Evolutionary conservation across 2,329 filamentous ascomycete genomes (phyloP).

Genomic region (Diaporthe sp.): DNA sequence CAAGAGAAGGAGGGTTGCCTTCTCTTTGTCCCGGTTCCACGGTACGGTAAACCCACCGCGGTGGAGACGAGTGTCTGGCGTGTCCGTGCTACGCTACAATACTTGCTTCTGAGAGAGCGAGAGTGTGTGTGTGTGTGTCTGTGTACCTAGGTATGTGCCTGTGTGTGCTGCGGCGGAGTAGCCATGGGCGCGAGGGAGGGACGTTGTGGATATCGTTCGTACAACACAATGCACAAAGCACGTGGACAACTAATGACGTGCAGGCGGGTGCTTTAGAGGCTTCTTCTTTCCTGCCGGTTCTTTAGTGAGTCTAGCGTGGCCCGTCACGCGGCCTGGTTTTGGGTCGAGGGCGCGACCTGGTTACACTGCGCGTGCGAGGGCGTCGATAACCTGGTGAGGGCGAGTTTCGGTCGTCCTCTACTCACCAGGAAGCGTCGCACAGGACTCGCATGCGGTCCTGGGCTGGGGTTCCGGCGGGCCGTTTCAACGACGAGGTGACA

Average conservation of each 20-base stretch:
- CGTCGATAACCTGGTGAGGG: constrained; percentile 12
- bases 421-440: background rate
- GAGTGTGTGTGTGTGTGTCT: background rate
- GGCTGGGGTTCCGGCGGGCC: background rate
- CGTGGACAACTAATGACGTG: constrained; percentile 37
- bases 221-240: constrained; percentile 35
- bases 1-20: constrained; percentile 9
- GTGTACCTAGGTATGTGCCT: too few relatives aligned
- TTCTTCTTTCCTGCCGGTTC: background rate
- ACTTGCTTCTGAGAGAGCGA: too few relatives aligned
- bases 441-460: background rate
- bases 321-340: constrained; percentile 15
- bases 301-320: constrained; percentile 27
- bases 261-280: constrained; percentile 24
- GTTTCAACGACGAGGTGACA: background rate
- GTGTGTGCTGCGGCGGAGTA: background rate
- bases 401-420: background rate
- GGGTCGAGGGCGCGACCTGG: constrained; percentile 10
- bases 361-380: constrained; percentile 17
- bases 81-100: constrained; percentile 19
- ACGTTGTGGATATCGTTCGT: constrained; percentile 32
- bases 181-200: background rate
- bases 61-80: constrained; percentile 14
- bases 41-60: constrained; percentile 14
- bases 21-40: constrained; percentile 26